Evolutionary conservation across 129 eudicot genomes (phyloP), one percentile per base, ranked within the genome.

Genomic region (Dittrichia graveolens): DNA sequence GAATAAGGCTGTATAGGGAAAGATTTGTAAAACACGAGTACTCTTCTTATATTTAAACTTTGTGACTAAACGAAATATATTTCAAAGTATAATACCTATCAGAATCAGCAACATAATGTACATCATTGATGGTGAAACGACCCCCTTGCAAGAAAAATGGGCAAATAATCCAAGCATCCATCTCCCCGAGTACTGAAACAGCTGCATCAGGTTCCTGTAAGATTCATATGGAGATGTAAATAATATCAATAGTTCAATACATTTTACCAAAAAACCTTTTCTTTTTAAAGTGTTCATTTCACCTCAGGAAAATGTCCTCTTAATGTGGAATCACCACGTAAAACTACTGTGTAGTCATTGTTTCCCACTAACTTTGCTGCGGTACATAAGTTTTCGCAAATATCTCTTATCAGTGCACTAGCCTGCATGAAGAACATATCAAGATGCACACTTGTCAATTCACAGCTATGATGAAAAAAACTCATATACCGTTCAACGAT

Each of bases 291-390:
- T 46, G 70, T 49, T 10, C 53, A 69, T 65, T 69, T 84, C 82
- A 80, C 99, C 95, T 90, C 97, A 48, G 99, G 99, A 65, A 95
- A 95, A 87, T 95, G 99, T 49, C 99, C 99, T 50, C 99, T 81
- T 81, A 95, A 82, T 55, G 99, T 90, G 42, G 99, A 95, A 83
- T 95, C 99, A 69, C 99, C 99, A 70, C 99, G 90, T 79, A 95
- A 80, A 75, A 95, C 99, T 41, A 95, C 96, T 13, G 99, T 95
- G 77, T 84, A 95, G 55, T 90, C 96, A 44, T 75, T 76, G 70
- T 80, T 81, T 71, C 76, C 90, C 52, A 79, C 84, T 48, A 71
- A 73, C 69, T 85, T 90, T 49, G 96, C 89, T 59, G 99, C 99
- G 49, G 81, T 59, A 74, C 75, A 59, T 59, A 95, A 78, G 73